phyloP scores from a whole-genome alignment of 768 basidiomycete genomes.

The Filobasidium wieringae region DNA sequence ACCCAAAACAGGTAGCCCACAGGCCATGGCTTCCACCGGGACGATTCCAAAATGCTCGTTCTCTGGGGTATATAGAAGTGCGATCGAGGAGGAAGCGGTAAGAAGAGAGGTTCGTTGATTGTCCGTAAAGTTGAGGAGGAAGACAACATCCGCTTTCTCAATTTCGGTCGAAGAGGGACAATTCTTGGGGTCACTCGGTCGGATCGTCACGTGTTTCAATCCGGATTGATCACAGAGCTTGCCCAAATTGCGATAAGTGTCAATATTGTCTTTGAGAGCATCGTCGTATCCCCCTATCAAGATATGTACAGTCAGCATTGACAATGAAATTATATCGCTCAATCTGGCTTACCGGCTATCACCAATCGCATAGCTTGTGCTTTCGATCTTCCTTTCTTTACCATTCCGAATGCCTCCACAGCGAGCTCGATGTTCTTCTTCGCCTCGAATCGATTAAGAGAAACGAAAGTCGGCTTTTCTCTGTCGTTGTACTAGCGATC shows the following conservation, averaged over 20 bases:
- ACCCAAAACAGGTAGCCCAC: slow-evolving; percentile 78
- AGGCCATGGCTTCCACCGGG: slow-evolving; percentile 87
- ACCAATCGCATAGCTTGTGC: slow-evolving; percentile 53
- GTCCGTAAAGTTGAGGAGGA: slow-evolving; percentile 85
- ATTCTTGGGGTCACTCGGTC: not conserved
- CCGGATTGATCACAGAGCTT: slow-evolving; percentile 47
- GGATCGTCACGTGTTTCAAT: slow-evolving; percentile 42
- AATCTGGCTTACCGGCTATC: slow-evolving; percentile 51
- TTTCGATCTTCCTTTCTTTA: slow-evolving; percentile 38
- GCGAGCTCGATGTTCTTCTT: slow-evolving; percentile 87
- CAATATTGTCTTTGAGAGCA: slow-evolving; percentile 69
- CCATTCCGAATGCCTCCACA: slow-evolving; percentile 56
- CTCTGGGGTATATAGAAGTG: slow-evolving; percentile 78
- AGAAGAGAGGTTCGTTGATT: slow-evolving; percentile 73
- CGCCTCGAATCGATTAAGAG: slow-evolving; percentile 86
- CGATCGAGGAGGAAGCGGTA: slow-evolving; percentile 52
- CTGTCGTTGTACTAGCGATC: slow-evolving; percentile 35
- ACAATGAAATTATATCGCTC: not conserved
- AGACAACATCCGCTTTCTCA: slow-evolving; percentile 48
- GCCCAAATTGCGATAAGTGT: slow-evolving; percentile 52
- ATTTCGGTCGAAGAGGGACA: slow-evolving; percentile 12
- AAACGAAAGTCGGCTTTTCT: slow-evolving; percentile 58
- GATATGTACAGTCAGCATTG: not conserved
- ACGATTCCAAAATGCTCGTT: slow-evolving; percentile 98
- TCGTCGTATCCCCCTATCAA: slow-evolving; percentile 75